phyloP scores from a whole-genome alignment of 2,329 filamentous ascomycete species.

The Teratosphaeria zuluensis region DNA sequence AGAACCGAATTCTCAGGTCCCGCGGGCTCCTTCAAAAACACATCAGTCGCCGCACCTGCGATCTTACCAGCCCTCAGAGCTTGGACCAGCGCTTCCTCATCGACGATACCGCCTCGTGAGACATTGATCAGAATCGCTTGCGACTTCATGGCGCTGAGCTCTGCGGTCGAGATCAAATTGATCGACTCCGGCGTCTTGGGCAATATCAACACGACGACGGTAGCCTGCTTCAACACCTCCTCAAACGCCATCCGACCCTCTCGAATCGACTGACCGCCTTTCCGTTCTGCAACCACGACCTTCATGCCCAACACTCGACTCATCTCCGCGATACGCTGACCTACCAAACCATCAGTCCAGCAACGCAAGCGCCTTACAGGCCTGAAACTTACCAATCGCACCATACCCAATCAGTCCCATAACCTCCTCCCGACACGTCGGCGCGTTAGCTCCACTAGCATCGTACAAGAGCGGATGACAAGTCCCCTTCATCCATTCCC shows the following conservation, averaged over 20 bases:
- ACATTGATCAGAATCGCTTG: constrained; percentile 41
- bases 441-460: constrained; percentile 26
- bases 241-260: constrained; percentile 28
- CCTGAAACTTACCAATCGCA: constrained; percentile 29
- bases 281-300: constrained; percentile 39
- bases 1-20: constrained; percentile 35
- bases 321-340: constrained; percentile 35
- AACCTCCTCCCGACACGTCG: constrained; percentile 39
- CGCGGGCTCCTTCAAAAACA: constrained; percentile 39
- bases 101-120: constrained; percentile 40
- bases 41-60: constrained; percentile 42
- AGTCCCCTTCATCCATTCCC: constrained; percentile 34
- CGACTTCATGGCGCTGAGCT: constrained; percentile 36
- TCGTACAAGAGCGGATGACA: constrained; percentile 7
- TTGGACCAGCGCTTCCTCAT: constrained; percentile 37
- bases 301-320: constrained; percentile 39
- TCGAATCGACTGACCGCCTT: constrained; percentile 22
- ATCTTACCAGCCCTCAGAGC: constrained; percentile 38
- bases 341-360: neutral
- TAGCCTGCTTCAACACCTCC: constrained; percentile 27
- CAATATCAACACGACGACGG: constrained; percentile 14
- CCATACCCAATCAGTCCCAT: constrained; percentile 44
- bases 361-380: neutral
- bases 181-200: neutral
- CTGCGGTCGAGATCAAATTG: constrained; percentile 11